Base-by-base conservation (phyloP, 495 filamentous ascomycete species). In the Usnea hakonensis region DNA sequence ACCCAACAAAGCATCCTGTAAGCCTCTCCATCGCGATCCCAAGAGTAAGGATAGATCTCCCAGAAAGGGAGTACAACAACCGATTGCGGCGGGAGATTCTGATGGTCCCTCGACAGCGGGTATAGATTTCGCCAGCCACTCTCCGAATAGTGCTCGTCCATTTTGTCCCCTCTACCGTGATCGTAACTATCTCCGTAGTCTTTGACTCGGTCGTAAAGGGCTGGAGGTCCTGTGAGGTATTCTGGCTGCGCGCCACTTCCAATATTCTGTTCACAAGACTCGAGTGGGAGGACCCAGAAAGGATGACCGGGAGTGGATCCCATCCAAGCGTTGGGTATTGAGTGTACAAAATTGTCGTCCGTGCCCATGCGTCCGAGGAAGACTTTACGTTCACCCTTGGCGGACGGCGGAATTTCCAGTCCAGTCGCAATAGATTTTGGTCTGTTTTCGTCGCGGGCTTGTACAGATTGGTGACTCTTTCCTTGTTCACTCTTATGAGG, bases 311-410 rank as follows among this genome's bases (percentile, higher is more conserved):
- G 66, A 16, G 68, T 65, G 17, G 68, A 64, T 9, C 59, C 66
- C 68, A 68, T 69, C 63, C 63, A 69, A 9, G 66, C 68, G 60
- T 69, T 68, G 41, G 68, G 68, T 23, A 69, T 68, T 40, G 55
- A 60, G 36, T 69, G 66, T 7, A 46, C 6, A 26, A 28, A 63
- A 7, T 21, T n/a, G 14, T 61, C 58, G 36, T 69, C 65, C 11
- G 59, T 60, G 44, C 68, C 68, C 68, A 69, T 68, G 23, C 68
- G 66, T 5, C 68, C 68, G 19, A 69, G 57, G 32, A 69, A 60
- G 26, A 60, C 66, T 52, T 62, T 65, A 17, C 60, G 58, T 38
- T 55, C 48, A 38, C 17, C 21, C 10, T 30, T 3, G 21, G 36
- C 32, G 13, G 38, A 38, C n/a, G 43, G 33, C 2, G 50, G 28